Evolutionary conservation across 306 rosid species (phyloP), one percentile per base, ranked within the genome.

Genomic region (Luffa acutangula): DNA sequence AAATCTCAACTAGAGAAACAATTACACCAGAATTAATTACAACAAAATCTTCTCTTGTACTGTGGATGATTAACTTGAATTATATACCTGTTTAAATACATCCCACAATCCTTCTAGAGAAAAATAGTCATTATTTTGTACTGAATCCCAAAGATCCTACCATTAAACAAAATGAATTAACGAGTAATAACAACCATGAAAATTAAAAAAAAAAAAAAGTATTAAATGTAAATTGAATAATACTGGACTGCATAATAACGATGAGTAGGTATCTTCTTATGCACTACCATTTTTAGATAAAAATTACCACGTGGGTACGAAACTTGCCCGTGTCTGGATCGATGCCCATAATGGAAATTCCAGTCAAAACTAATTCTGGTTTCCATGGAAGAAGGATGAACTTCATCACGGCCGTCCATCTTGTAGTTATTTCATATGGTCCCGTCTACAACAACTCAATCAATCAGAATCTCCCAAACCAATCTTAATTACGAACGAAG

Each of bases 321-420:
- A 95, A 92, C 87, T 90, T 95, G 74, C 98, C 97, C 53, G 87
- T 91, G 53, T 84, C 84, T 2, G 96, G 93, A 85, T 92, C 91
- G 79, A 95, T 81, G 11, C 93, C 90, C 97, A 95, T 89, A 8
- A 92, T 85, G 36, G 98, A 91, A 59, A 96, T 95, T 74, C 97
- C 96, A 0, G 93, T 91, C 74, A 95, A 91, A 43, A 91, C 85
- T 83, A 90, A 64, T 81, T 95, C 96, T 36, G 97, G 98, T 86
- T 91, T 92, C 98, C 98, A 92, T 1, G 98, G 98, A 71, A 92
- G 88, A 73, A 85, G 86, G 69, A 72, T 14, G 84, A 95, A 92
- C 69, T 79, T 92, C 98, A 92, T 91, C 43, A 88, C 90, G 93
- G 91, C 89, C 11, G 93, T 91, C 98, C 98, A 95, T 81, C 98